Percentiles rank a stretch among this genome's conserved stretches.
phyloP scores from a whole-genome alignment of 139 green algal genomes.

The Microglena sp. region DNA sequence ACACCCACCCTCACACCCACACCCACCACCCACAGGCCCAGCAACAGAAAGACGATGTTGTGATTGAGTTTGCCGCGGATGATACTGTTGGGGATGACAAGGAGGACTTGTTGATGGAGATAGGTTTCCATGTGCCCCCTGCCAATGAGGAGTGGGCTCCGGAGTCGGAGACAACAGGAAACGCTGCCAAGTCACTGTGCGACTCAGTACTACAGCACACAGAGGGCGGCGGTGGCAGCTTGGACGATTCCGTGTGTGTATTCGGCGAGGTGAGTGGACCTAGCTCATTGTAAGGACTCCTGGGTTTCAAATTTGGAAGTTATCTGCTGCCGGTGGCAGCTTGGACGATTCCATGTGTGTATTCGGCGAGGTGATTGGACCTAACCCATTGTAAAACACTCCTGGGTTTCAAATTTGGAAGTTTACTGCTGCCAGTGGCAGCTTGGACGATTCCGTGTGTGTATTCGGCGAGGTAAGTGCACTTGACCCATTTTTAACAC shows the following conservation, averaged over 20 bases:
- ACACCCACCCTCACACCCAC: not conserved
- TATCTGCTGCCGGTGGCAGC: no score
- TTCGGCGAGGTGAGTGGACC: conserved; percentile 84
- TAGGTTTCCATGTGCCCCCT: conserved; percentile 68
- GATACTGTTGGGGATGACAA: conserved; percentile 57
- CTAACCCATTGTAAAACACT: no score
- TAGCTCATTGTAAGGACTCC: no score
- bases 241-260: conserved; percentile 53
- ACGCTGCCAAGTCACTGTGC: conserved; percentile 39
- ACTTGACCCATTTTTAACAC: no score
- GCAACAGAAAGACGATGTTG: conserved; percentile 75
- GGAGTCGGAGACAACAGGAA: conserved; percentile 11
- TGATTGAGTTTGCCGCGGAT: conserved; percentile 86
- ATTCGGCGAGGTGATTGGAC: no score
- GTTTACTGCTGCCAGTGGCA: no score
- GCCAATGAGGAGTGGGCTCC: conserved; percentile 21
- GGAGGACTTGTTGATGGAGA: conserved; percentile 79
- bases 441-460: conserved; percentile 52
- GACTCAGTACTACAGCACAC: conserved; percentile 45
- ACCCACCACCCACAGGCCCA: no score
- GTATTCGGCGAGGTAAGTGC: conserved; percentile 77
- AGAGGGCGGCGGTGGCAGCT: conserved; percentile 41
- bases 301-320: no score
- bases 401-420: no score
- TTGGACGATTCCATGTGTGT: no score